Evolutionary conservation across 2,329 filamentous ascomycete species (phyloP).

Genomic region (Zasmidium angulare): DNA sequence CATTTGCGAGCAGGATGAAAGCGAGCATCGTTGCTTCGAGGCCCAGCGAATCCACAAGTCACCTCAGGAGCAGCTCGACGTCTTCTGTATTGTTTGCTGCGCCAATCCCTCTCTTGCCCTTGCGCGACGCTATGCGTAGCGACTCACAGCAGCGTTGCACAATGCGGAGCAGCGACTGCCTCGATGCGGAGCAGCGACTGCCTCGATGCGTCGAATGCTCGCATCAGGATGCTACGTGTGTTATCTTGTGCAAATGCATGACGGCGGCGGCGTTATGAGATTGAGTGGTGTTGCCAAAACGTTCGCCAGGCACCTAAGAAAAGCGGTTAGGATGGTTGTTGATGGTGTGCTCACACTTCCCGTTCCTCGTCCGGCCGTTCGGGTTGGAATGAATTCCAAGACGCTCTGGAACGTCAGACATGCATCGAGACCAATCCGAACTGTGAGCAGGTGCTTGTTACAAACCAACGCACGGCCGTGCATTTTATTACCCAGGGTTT

Average conservation of each 20-base stretch:
- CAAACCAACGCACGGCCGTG: neutral
- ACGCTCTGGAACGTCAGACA: constrained; percentile 7
- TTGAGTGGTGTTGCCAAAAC: neutral
- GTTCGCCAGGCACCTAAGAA: neutral
- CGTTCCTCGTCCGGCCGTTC: constrained; percentile 9
- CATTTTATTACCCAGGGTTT: constrained; percentile 2
- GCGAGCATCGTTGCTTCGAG: constrained; percentile 3
- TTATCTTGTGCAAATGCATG: neutral
- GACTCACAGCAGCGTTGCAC: neutral
- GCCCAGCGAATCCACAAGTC: neutral
- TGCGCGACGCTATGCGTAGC: neutral
- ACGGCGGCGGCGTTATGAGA: neutral
- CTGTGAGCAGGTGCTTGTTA: neutral
- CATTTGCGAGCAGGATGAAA: constrained; percentile 11
- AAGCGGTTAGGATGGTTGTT: neutral
- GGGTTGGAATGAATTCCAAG: constrained; percentile 12
- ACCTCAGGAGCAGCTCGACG: neutral
- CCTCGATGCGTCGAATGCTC: neutral
- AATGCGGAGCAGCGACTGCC: neutral
- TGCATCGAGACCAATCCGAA: constrained; percentile 2
- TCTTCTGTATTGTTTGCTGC: constrained; percentile 5
- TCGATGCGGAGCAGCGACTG: neutral
- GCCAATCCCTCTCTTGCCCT: neutral
- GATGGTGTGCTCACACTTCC: neutral
- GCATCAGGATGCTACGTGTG: neutral